Evolutionary conservation across 2,329 filamentous ascomycete species (phyloP).

Genomic region (Hypomyces perniciosus): DNA sequence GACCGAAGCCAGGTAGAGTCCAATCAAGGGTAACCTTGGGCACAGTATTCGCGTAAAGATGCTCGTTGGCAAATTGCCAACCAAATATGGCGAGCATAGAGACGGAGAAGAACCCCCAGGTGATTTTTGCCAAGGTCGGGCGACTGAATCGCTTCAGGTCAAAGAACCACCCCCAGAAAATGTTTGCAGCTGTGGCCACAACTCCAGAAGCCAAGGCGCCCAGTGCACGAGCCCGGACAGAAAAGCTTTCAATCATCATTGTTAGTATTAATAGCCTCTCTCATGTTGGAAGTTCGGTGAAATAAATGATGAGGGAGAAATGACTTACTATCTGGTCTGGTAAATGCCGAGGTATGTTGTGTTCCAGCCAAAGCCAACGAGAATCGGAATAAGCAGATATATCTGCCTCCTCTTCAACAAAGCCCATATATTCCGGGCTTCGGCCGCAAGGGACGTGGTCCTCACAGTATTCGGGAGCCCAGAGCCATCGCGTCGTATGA

Average conservation of each 20-base stretch:
- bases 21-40: constrained; percentile 37
- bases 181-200: constrained; percentile 38
- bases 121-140: constrained; percentile 35
- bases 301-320: constrained; percentile 40
- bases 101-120: constrained; percentile 35
- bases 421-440: constrained; percentile 16
- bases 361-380: constrained; percentile 47
- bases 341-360: constrained; percentile 46
- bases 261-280: not conserved
- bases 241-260: not conserved
- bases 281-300: constrained; percentile 22
- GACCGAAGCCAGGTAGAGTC: constrained; percentile 36
- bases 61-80: constrained; percentile 44
- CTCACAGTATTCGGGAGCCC: not conserved
- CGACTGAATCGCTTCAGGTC: constrained; percentile 37
- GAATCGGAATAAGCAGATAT: constrained; percentile 42
- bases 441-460: not conserved
- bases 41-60: not conserved
- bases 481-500: constrained; percentile 21
- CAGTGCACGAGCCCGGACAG: not conserved
- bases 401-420: constrained; percentile 39
- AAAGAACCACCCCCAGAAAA: constrained; percentile 46
- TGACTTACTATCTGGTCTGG: constrained; percentile 42
- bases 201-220: not conserved
- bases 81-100: constrained; percentile 38